Conservation (phyloP, 2,329 filamentous ascomycete species). For the Gnomoniopsis sp. region DNA sequence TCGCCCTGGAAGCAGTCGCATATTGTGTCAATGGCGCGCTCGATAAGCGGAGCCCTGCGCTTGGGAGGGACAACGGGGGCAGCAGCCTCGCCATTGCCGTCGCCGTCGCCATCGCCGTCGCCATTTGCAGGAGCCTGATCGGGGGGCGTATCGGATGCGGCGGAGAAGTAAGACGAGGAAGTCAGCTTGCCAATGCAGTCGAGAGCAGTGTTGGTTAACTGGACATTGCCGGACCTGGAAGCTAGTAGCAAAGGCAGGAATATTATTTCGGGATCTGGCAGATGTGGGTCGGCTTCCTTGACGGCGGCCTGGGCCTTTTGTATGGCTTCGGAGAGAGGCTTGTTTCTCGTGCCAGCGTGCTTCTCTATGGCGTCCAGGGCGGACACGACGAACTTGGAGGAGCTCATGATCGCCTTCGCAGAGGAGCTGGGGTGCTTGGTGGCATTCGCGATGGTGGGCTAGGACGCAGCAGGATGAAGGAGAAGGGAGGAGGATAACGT, state of each 20-base stretch:
- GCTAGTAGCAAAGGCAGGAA: slow-evolving; percentile 90
- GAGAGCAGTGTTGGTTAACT: slow-evolving; percentile 83
- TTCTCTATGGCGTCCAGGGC: slow-evolving; percentile 88
- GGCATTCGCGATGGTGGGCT: slow-evolving; percentile 35
- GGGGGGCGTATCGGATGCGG: slow-evolving; percentile 44
- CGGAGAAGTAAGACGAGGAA: slow-evolving; percentile 96
- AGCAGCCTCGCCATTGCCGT: slow-evolving; percentile 25
- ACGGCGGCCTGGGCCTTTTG: slow-evolving; percentile 81
- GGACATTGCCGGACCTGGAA: slow-evolving; percentile 79
- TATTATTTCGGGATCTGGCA: slow-evolving; percentile 86
- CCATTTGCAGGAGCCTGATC: slow-evolving; percentile 38
- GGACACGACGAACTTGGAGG: slow-evolving; percentile 91
- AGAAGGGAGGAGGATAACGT: background rate
- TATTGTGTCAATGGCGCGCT: slow-evolving; percentile 97
- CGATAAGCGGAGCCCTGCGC: slow-evolving; percentile 73
- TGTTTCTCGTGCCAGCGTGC: slow-evolving; percentile 76
- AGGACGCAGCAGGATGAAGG: background rate
- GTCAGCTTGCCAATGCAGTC: slow-evolving; percentile 99
- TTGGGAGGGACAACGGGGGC: slow-evolving; percentile 38
- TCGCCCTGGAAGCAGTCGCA: slow-evolving; percentile 99
- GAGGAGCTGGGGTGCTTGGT: slow-evolving; percentile 4
- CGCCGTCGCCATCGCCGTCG: background rate
- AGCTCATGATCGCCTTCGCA: slow-evolving; percentile 67
- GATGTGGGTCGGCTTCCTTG: slow-evolving; percentile 75
- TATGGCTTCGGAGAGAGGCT: slow-evolving; percentile 76